phyloP scores from a whole-genome alignment of 2,329 filamentous ascomycete genomes.

The Colletotrichum chlorophyti region DNA sequence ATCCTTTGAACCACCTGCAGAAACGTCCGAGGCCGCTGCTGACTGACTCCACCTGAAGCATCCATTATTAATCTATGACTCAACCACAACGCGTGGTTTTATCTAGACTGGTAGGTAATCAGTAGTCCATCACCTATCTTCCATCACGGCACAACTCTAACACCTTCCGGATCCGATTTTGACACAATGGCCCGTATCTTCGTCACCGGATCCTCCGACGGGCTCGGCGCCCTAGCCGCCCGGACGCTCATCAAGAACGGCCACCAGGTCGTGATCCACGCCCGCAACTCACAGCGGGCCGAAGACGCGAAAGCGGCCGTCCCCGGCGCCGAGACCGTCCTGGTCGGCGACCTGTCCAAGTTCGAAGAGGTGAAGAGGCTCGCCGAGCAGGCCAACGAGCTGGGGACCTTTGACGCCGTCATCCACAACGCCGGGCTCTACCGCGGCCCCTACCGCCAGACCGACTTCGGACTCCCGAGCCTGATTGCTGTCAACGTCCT shows the following conservation, averaged over 20 bases:
- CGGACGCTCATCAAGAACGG: slow-evolving; percentile 55
- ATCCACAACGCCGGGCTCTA: slow-evolving; percentile 65
- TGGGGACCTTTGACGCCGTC: slow-evolving; percentile 59
- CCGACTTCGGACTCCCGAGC: slow-evolving; percentile 44
- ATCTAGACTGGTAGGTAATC: too few species aligned
- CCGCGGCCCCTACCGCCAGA: slow-evolving; percentile 42
- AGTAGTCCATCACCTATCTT: too few species aligned
- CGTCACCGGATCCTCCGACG: slow-evolving; percentile 65
- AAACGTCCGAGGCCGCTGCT: too few species aligned
- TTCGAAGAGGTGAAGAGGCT: slow-evolving; percentile 57
- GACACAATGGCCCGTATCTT: slow-evolving; percentile 15
- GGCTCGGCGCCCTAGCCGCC: slow-evolving; percentile 59
- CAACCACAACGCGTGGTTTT: too few species aligned
- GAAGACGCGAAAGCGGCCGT: slow-evolving; percentile 53
- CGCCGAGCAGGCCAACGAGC: slow-evolving; percentile 55
- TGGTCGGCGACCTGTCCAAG: slow-evolving; percentile 60
- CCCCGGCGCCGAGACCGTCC: slow-evolving; percentile 55
- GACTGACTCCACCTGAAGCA: too few species aligned
- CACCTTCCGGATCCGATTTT: too few species aligned
- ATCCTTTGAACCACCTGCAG: too few species aligned
- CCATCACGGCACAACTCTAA: too few species aligned
- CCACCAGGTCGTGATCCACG: slow-evolving; percentile 63
- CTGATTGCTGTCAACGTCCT: slow-evolving; percentile 63
- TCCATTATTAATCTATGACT: too few species aligned
- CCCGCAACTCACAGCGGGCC: slow-evolving; percentile 60